phyloP scores from a whole-genome alignment of 1,284 basidiomycete species.

The Ganoderma sinense region DNA sequence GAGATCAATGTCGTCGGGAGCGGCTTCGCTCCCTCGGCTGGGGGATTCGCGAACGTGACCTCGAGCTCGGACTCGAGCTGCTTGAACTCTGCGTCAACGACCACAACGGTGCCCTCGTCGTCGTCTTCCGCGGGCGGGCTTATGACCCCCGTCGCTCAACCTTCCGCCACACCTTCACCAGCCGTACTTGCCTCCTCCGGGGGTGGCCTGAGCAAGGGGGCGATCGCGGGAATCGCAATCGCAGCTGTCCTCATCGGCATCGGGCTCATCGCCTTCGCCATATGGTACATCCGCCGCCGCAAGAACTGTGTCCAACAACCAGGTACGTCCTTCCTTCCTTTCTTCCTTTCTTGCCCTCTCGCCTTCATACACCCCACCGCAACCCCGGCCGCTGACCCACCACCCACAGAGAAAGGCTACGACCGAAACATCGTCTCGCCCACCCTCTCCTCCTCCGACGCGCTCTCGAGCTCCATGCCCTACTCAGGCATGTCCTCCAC shows the following conservation, averaged over 20 bases:
- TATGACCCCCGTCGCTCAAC: not conserved
- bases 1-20: not conserved
- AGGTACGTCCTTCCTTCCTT: not conserved
- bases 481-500: slow-evolving; percentile 1
- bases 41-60: not conserved
- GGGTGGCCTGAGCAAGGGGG: not conserved
- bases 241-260: not conserved
- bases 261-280: not conserved
- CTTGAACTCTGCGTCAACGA: not conserved
- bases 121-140: not conserved
- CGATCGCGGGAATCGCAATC: not conserved
- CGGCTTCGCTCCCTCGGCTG: not conserved
- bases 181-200: not conserved
- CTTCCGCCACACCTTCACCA: not conserved
- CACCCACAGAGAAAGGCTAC: not conserved
- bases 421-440: not conserved
- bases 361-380: too few relatives aligned
- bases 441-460: not conserved
- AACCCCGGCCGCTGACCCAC: not conserved
- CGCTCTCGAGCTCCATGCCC: not conserved
- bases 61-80: not conserved
- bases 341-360: not conserved
- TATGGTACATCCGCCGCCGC: not conserved
- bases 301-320: not conserved
- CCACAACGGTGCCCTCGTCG: not conserved